Conservation (phyloP, 2,329 filamentous ascomycete genomes). For the Phoma sp. region DNA sequence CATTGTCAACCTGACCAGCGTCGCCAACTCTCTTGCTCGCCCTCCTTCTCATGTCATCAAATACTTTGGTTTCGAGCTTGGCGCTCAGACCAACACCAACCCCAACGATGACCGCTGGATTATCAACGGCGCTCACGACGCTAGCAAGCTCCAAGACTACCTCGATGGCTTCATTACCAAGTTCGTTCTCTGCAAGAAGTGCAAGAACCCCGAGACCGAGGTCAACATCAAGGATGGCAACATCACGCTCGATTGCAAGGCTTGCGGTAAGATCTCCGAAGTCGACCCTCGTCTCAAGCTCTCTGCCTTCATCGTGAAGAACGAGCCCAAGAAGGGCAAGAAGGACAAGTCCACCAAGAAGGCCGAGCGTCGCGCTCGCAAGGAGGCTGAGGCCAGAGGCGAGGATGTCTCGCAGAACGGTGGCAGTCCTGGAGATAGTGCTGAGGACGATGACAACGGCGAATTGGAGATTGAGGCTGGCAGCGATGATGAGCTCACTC, state of each 20-base stretch:
- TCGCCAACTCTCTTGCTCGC: slow-evolving; percentile 89
- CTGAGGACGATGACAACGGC: slow-evolving; percentile 69
- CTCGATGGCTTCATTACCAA: slow-evolving; percentile 98
- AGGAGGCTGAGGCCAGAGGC: slow-evolving; percentile 68
- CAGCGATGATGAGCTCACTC: slow-evolving; percentile 91
- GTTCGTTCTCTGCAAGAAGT: slow-evolving; percentile 99
- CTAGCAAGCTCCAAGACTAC: slow-evolving; percentile 94
- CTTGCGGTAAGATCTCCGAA: slow-evolving; percentile 90
- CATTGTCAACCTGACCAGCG: slow-evolving; percentile 93
- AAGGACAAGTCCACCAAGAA: slow-evolving; percentile 97
- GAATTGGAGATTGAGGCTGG: slow-evolving; percentile 72
- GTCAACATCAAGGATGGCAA: slow-evolving; percentile 91
- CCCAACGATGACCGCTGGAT: slow-evolving; percentile 99
- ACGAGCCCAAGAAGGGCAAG: slow-evolving; percentile 90
- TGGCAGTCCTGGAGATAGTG: slow-evolving; percentile 70
- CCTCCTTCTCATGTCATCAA: slow-evolving; percentile 97
- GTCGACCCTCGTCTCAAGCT: slow-evolving; percentile 95
- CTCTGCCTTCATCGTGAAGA: slow-evolving; percentile 96
- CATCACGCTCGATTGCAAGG: slow-evolving; percentile 97
- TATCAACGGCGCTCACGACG: slow-evolving; percentile 98
- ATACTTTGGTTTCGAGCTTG: slow-evolving; percentile 98
- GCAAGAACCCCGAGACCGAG: slow-evolving; percentile 99
- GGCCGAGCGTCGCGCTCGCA: slow-evolving; percentile 82
- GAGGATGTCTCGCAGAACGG: slow-evolving; percentile 60
- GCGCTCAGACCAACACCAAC: slow-evolving; percentile 97